A percentile compares a stretch with the other conserved stretches of the same genome.
Evolutionary conservation across 1,284 basidiomycete species (phyloP).

Genomic region (Cutaneotrichosporon dermatis): DNA sequence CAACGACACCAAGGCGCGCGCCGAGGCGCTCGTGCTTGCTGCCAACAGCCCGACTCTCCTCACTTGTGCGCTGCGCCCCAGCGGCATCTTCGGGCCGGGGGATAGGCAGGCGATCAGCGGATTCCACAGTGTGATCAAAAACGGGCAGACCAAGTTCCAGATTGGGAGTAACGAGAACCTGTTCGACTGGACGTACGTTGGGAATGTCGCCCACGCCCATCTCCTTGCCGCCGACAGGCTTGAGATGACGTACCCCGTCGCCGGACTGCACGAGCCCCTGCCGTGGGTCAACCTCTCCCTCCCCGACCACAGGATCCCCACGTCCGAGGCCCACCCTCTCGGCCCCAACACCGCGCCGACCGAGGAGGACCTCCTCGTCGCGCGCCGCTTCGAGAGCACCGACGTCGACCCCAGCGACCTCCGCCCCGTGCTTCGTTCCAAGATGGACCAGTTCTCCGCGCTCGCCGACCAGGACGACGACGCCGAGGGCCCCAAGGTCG

Average conservation of each 20-base stretch:
- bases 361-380: slow-evolving; percentile 57
- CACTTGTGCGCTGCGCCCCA: slow-evolving; percentile 86
- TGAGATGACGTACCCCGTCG: slow-evolving; percentile 44
- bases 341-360: slow-evolving; percentile 66
- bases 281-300: slow-evolving; percentile 62
- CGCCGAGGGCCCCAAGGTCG: slow-evolving; percentile 54
- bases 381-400: slow-evolving; percentile 57
- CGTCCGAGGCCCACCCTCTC: slow-evolving; percentile 68
- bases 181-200: slow-evolving; percentile 97
- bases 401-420: slow-evolving; percentile 48
- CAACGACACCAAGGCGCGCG: slow-evolving; percentile 92
- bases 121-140: slow-evolving; percentile 73
- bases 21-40: slow-evolving; percentile 74
- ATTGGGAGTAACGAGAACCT: slow-evolving; percentile 91
- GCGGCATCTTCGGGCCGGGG: slow-evolving; percentile 96
- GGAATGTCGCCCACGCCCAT: slow-evolving; percentile 92
- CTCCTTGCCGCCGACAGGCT: slow-evolving; percentile 78
- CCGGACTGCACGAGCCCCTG: slow-evolving; percentile 58
- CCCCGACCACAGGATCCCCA: slow-evolving; percentile 63
- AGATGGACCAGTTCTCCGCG: slow-evolving; percentile 55
- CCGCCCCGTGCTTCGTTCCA: slow-evolving; percentile 60
- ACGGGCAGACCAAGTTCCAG: slow-evolving; percentile 84
- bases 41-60: slow-evolving; percentile 80
- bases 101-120: slow-evolving; percentile 84
- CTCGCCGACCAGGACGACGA: slow-evolving; percentile 40